Conservation (phyloP, 2,329 filamentous ascomycete genomes). For the Exserohilum turcica region DNA sequence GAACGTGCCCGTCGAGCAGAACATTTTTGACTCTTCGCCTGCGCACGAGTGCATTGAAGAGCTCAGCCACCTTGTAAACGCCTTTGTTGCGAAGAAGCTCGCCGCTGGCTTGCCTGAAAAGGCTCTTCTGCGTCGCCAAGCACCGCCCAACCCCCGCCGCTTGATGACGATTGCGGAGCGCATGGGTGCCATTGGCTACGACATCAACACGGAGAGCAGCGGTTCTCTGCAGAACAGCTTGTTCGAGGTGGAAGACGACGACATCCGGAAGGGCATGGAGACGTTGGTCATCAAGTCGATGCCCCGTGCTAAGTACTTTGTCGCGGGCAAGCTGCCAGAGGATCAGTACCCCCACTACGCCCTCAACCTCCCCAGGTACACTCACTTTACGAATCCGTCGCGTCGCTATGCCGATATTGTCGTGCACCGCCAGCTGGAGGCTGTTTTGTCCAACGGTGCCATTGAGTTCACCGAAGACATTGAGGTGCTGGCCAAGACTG, state of each 20-base stretch:
- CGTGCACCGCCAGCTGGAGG: constrained; percentile 92
- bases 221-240: constrained; percentile 91
- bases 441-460: constrained; percentile 78
- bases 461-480: constrained; percentile 88
- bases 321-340: constrained; percentile 77
- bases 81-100: constrained; percentile 84
- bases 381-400: constrained; percentile 95
- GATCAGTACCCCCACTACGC: constrained; percentile 87
- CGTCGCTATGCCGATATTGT: constrained; percentile 93
- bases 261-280: constrained; percentile 97
- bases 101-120: constrained; percentile 82
- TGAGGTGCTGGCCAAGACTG: constrained; percentile 86
- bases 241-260: constrained; percentile 87
- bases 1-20: constrained; percentile 94
- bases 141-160: constrained; percentile 82
- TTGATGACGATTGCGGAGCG: constrained; percentile 89
- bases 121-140: constrained; percentile 86
- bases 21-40: constrained; percentile 89
- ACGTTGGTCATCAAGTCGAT: constrained; percentile 93
- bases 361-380: constrained; percentile 90
- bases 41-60: constrained; percentile 95
- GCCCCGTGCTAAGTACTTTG: constrained; percentile 94
- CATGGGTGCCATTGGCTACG: constrained; percentile 88
- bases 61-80: constrained; percentile 90
- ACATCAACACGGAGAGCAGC: constrained; percentile 87